Conservation (phyloP, 2,329 filamentous ascomycete species). For the Trichoderma breve region DNA sequence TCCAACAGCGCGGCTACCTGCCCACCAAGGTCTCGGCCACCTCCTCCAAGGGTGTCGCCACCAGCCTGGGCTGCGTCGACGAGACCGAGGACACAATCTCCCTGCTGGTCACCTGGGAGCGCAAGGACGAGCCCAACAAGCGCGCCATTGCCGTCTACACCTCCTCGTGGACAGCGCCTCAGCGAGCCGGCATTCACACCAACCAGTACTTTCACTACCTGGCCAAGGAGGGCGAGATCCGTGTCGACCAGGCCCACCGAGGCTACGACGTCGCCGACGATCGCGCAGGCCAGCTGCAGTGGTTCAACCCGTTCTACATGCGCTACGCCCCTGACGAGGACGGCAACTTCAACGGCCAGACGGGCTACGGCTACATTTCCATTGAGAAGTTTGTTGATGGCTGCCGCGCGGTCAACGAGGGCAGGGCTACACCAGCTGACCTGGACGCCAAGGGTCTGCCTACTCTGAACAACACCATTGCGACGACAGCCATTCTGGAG, state of each 20-base stretch:
- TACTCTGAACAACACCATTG: constrained; percentile 84
- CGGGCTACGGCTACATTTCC: constrained; percentile 88
- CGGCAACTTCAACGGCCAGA: constrained; percentile 89
- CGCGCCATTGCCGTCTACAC: constrained; percentile 87
- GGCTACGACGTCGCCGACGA: constrained; percentile 95
- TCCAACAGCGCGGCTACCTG: constrained; percentile 66
- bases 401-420: constrained; percentile 73
- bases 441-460: constrained; percentile 79
- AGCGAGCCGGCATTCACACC: constrained; percentile 89
- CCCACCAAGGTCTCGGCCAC: constrained; percentile 78
- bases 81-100: constrained; percentile 93
- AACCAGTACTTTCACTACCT: constrained; percentile 98
- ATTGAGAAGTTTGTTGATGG: constrained; percentile 96
- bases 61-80: constrained; percentile 71
- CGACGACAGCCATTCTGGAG: constrained; percentile 87
- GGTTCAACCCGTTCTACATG: constrained; percentile 97
- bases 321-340: constrained; percentile 91
- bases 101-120: constrained; percentile 83
- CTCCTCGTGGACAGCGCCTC: constrained; percentile 89
- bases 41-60: constrained; percentile 75
- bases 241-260: constrained; percentile 88
- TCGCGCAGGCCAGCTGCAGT: constrained; percentile 64
- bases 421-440: constrained; percentile 67
- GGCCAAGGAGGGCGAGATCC: constrained; percentile 77
- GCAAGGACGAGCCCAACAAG: constrained; percentile 65